Percentiles rank a stretch among this genome's conserved stretches.
Conservation (phyloP, 805 yeast species). For the Ogataea kodamae region DNA sequence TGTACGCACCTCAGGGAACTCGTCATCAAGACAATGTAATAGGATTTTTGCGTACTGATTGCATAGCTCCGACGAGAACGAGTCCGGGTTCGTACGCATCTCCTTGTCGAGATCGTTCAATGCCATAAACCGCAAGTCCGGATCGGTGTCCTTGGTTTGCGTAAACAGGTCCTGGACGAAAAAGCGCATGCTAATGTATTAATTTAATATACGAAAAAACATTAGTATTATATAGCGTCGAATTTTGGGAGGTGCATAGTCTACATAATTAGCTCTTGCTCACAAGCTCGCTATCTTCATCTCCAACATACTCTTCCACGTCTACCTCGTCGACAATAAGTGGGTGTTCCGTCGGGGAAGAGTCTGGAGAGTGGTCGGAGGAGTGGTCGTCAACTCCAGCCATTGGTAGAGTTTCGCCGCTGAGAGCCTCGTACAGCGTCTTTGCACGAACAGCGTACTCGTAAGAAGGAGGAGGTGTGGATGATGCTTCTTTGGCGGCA, state of each 20-base stretch:
- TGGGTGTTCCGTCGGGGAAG: too few species aligned
- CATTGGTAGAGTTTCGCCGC: slow-evolving; percentile 35
- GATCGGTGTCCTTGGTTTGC: slow-evolving; percentile 62
- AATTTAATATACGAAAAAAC: neutral
- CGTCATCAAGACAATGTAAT: slow-evolving; percentile 46
- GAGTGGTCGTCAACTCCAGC: slow-evolving; percentile 30
- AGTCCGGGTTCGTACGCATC: slow-evolving; percentile 34
- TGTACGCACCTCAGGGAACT: slow-evolving; percentile 68
- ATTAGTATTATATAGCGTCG: neutral
- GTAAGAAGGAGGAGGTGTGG: slow-evolving; percentile 27
- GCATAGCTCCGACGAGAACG: slow-evolving; percentile 38
- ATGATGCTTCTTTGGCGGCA: slow-evolving; percentile 12
- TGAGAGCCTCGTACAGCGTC: slow-evolving; percentile 32
- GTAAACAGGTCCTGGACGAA: slow-evolving; percentile 33
- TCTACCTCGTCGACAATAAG: slow-evolving; percentile 43
- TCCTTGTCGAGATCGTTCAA: slow-evolving; percentile 62
- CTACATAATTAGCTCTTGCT: too few species aligned
- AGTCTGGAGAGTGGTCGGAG: too few species aligned
- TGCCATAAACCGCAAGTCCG: slow-evolving; percentile 84
- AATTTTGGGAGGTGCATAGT: slow-evolving; percentile 13
- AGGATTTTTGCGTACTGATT: slow-evolving; percentile 24
- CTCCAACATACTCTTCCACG: slow-evolving; percentile 34
- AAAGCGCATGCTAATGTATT: slow-evolving; percentile 21
- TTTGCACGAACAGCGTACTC: slow-evolving; percentile 43
- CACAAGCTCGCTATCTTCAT: slow-evolving; percentile 27